Evolutionary conservation across 306 rosid genomes (phyloP), one percentile per base, ranked within the genome.

Genomic region (Vigna radiata): DNA sequence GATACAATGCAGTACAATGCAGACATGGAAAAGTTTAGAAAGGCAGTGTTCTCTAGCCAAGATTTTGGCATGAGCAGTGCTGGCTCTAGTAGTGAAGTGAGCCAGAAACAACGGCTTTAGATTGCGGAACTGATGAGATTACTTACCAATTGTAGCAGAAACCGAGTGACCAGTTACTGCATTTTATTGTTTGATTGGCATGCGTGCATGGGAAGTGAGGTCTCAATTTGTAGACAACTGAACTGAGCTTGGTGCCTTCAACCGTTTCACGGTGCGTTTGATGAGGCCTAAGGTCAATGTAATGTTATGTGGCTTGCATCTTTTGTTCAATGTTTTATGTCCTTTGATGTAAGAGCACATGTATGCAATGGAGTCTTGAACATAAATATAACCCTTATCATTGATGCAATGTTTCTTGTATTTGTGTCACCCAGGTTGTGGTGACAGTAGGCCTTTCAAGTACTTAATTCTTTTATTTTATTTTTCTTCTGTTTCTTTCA

Each of bases 21-120:
- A 52, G 97, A 90, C 73, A 33, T 93, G 72, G 79, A 85, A 55
- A 90, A 77, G 78, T 83, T 90, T 76, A 87, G 91, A 73, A 76
- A 89, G 70, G 65, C 85, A 10, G 95, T 90, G 27, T 76, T 87
- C 44, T 54, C 84, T 0, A 91, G 91, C 82, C 80, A 80, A 21
- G 96, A 91, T 10, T 84, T 29, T 58, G 82, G 86, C 85, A 77
- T 16, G 15, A 82, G 76, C 79, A 77, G 94, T 23, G 83, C 91
- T 23, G 83, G 83, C 76, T 86, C 93, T 1, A 90, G 93, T 66
- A 71, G 70, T 8, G 94, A 89, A 3, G 23, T 80, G 69, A 27
- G 27, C 25, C 84, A 19, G 2, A 80, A 17, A 33, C 49, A 15
- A 2, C 46, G 5, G 15, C 18, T 37, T 55, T 73, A 80, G 47